Percentiles rank a stretch among this genome's conserved stretches.
Evolutionary conservation across 108 stramenopile species (phyloP).

Genomic region (Skeletonema marinoi): DNA sequence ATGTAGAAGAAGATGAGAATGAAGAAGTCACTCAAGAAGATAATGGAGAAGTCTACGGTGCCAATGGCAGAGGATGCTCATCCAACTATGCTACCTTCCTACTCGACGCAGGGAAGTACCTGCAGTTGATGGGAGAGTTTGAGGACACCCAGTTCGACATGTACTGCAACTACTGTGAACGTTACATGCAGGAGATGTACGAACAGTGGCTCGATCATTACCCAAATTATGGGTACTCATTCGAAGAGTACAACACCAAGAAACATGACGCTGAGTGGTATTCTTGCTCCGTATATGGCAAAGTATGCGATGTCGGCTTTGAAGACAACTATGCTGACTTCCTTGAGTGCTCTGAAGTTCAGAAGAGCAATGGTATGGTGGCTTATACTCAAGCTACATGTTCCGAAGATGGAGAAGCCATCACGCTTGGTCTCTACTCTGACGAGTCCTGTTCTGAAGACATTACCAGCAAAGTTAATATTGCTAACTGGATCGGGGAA

Average conservation of each 20-base stretch:
- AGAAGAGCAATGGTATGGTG: slow-evolving; percentile 49
- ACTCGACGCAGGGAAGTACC: slow-evolving; percentile 69
- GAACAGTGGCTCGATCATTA: background rate
- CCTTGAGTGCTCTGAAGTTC: slow-evolving; percentile 39
- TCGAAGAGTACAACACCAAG: background rate
- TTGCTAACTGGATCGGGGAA: slow-evolving; percentile 31
- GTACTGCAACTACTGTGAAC: slow-evolving; percentile 63
- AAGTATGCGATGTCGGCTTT: slow-evolving; percentile 13
- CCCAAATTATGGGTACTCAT: slow-evolving; percentile 5
- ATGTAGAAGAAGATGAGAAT: background rate
- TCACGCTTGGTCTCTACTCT: slow-evolving; percentile 73
- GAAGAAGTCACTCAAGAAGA: background rate
- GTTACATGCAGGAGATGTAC: background rate
- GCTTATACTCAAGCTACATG: slow-evolving; percentile 70
- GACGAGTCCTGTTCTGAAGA: slow-evolving; percentile 80
- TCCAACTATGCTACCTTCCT: slow-evolving; percentile 77
- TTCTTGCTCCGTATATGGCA: slow-evolving; percentile 16
- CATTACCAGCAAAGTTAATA: slow-evolving; percentile 44
- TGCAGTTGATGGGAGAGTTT: slow-evolving; percentile 67
- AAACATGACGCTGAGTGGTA: slow-evolving; percentile 24
- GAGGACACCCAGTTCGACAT: slow-evolving; percentile 57
- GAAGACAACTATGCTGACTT: slow-evolving; percentile 20
- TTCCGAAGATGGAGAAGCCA: slow-evolving; percentile 56
- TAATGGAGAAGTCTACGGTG: slow-evolving; percentile 23
- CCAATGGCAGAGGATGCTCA: slow-evolving; percentile 60